Evolutionary conservation across 2,329 filamentous ascomycete genomes (phyloP), one percentile per base, ranked within the genome.

Genomic region (Chalara sp.): DNA sequence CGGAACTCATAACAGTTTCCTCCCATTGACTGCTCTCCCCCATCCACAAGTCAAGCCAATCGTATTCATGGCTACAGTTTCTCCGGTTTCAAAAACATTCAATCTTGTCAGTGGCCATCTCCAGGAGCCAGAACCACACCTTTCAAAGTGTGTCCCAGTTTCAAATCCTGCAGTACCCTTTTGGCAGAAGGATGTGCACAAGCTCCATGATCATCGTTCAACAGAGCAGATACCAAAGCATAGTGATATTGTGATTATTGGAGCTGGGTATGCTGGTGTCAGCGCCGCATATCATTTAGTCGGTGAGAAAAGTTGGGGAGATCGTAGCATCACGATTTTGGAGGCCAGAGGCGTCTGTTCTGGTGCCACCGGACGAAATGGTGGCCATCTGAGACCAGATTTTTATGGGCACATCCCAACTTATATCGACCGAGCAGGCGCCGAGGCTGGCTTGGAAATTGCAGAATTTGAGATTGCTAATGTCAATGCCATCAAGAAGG

Each of bases 261-360:
- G 59, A 11, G 48, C 50, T 11, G 57, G 59, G 8, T 53, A 51
- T 33, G 46, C 58, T n/a, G 59, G 59, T 12, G 51, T 53, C 11
- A 44, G 53, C 8, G 53, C 52, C 5, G 57, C 56, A n/a, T 58
- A 59, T 42, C 52, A 58, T 46, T 48, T 73, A 2, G 53, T 69
- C 10, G 63, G 62, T 1, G 56, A 58, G 12, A 35, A 50, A 31
- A 58, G 30, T 6, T 48, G 29, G 45, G 53, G 35, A 51, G 54
- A 57, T 5, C 62, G 61, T 5, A 11, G 35, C 0, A 67, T 64
- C 0, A 65, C 71, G n/a, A 65, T 73, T 21, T 58, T 73, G 5
- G 71, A 73, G 51, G 69, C 69, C 1, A 58, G 70, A 28, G 59
- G 67, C 48, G 65, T 63, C 1, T 72, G 70, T 50, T 73, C 68